phyloP scores from a whole-genome alignment of 2,329 filamentous ascomycete genomes.

The Tympanopsis confertula region DNA sequence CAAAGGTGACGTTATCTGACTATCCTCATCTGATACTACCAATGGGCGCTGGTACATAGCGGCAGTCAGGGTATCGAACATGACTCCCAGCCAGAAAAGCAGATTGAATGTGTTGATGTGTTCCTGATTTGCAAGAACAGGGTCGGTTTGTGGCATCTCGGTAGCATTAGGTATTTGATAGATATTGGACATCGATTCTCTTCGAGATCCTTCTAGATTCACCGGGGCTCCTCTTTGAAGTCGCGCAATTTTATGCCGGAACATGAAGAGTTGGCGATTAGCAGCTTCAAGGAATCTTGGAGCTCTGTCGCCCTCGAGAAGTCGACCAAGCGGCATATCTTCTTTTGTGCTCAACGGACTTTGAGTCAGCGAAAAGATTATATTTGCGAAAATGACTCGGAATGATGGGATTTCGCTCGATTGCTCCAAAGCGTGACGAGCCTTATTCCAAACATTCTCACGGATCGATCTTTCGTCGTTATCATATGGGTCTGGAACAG shows the following conservation, averaged over 20 bases:
- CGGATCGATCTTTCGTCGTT: slow-evolving; percentile 17
- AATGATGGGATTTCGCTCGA: slow-evolving; percentile 28
- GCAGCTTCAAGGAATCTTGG: slow-evolving; percentile 25
- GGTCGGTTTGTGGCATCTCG: too few species aligned
- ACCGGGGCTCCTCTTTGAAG: too few species aligned
- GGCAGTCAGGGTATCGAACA: not conserved
- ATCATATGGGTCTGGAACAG: slow-evolving; percentile 18
- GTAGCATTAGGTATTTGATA: too few species aligned
- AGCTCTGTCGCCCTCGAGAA: slow-evolving; percentile 6
- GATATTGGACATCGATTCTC: too few species aligned
- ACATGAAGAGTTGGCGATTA: slow-evolving; percentile 21
- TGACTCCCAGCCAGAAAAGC: not conserved
- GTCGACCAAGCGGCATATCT: slow-evolving; percentile 3
- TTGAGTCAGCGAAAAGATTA: slow-evolving; percentile 31
- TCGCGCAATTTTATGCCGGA: slow-evolving; percentile 10
- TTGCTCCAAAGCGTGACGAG: slow-evolving; percentile 21
- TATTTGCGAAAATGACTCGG: slow-evolving; percentile 27
- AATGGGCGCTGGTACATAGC: not conserved
- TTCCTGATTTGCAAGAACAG: not conserved
- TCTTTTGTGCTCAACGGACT: slow-evolving; percentile 16
- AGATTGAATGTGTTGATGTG: not conserved
- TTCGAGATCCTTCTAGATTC: too few species aligned
- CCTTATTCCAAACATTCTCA: slow-evolving; percentile 18
- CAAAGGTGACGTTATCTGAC: too few species aligned
- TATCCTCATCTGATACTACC: not conserved